phyloP scores from a whole-genome alignment of 164 flowering plant species.

The Vitis labrusca region DNA sequence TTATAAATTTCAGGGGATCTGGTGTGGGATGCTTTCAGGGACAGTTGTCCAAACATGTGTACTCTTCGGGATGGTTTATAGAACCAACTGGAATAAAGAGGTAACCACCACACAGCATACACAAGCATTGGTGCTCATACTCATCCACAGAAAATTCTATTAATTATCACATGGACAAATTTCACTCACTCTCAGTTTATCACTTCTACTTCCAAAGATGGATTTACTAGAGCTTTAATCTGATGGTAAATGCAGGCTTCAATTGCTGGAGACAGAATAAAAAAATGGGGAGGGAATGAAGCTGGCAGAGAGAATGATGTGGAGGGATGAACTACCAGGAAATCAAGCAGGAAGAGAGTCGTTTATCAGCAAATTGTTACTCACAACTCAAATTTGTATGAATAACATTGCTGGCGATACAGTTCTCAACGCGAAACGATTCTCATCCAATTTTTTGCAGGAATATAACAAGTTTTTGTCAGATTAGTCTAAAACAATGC shows the following conservation, averaged over 20 bases:
- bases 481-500: too few species aligned
- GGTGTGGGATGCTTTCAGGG: constrained; percentile 70
- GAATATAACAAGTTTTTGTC: too few species aligned
- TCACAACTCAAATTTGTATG: neutral
- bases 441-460: too few species aligned
- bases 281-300: constrained; percentile 29
- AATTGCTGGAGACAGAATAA: constrained; percentile 43
- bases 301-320: neutral
- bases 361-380: neutral
- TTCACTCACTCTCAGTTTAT: too few species aligned
- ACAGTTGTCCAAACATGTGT: constrained; percentile 48
- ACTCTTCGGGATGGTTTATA: constrained; percentile 44
- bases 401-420: neutral
- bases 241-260: constrained; percentile 36
- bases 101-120: constrained; percentile 22
- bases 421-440: neutral
- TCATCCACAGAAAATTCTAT: too few species aligned
- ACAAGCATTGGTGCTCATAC: too few species aligned
- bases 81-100: constrained; percentile 71
- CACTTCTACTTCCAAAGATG: neutral
- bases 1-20: constrained; percentile 58
- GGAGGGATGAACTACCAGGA: neutral
- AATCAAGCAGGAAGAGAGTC: neutral
- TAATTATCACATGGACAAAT: too few species aligned
- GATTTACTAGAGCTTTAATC: neutral